Evolutionary conservation across 2,329 filamentous ascomycete species (phyloP), one percentile per base, ranked within the genome.

Genomic region (Aspergillus ruber): DNA sequence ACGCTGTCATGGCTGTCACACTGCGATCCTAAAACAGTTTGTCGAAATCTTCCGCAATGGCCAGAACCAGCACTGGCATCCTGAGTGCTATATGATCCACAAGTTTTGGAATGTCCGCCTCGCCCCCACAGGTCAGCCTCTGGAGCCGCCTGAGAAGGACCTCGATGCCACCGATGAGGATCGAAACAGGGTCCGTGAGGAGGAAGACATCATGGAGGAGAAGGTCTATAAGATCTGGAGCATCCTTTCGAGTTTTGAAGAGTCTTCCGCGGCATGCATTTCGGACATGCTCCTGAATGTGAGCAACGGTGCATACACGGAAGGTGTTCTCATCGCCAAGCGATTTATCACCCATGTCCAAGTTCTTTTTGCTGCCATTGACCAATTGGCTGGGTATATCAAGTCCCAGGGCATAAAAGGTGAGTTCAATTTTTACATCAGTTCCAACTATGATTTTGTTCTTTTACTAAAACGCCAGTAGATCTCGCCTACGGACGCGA

Each of bases 51-150:
- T 90, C 71, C 85, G 93, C 58, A 97, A 97, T 68, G 91, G 91
- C 2, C 88, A 95, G 66, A 96, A 97, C 64, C 93, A 98, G 64
- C 93, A 98, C 67, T 98, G 93, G 93, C 93, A 98, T 65, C 93
- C 93, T 2, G 93, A 98, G 70, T 98, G 93, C 70, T 98, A 98
- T 71, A 98, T 98, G 93, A 98, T 98, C 53, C 93, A 98, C 74
- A 98, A 98, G 64, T 98, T 97, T 70, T 98, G 93, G 93, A 98
- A 97, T 65, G 93, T 98, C 50, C 84, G 93, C 44, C 76, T 98
- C 33, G 82, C 83, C 9, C 78, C 83, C 21, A 76, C 80, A 9
- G 77, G 78, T 36, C 76, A 83, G 48, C 64, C 70, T 9, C 63
- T 74, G 32, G 71, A 76, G 48, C 69, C 59, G 15, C 65, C 68